Evolutionary conservation across 768 basidiomycete species (phyloP).

Genomic region (Suillus spraguei): DNA sequence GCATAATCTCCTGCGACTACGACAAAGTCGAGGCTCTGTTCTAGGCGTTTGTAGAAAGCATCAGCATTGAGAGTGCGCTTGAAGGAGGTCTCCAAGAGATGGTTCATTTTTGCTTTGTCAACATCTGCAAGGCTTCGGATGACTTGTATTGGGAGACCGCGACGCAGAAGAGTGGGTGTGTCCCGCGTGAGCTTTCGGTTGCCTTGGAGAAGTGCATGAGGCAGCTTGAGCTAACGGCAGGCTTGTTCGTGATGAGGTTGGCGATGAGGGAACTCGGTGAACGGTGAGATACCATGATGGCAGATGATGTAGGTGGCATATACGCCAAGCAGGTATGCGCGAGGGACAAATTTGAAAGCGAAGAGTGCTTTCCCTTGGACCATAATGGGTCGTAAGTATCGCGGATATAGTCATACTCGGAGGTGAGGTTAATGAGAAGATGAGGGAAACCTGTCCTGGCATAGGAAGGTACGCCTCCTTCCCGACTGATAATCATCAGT

Average conservation of each 20-base stretch:
- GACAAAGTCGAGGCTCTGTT: slow-evolving; percentile 81
- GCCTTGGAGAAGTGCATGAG: slow-evolving; percentile 88
- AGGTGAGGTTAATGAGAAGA: slow-evolving; percentile 90
- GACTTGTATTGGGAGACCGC: slow-evolving; percentile 86
- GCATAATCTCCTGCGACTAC: slow-evolving; percentile 95
- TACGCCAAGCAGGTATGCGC: slow-evolving; percentile 85
- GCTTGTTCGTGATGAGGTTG: slow-evolving; percentile 98
- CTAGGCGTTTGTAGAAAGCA: slow-evolving; percentile 80
- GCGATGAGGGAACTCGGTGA: slow-evolving; percentile 94
- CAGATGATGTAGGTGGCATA: slow-evolving; percentile 94
- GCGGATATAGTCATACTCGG: slow-evolving; percentile 84
- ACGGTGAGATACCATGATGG: slow-evolving; percentile 96
- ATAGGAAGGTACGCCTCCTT: slow-evolving; percentile 97
- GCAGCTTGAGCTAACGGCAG: slow-evolving; percentile 93
- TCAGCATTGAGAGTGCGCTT: slow-evolving; percentile 66
- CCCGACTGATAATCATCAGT: slow-evolving; percentile 95
- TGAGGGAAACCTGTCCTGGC: slow-evolving; percentile 94
- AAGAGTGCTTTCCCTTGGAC: slow-evolving; percentile 77
- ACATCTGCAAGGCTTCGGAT: slow-evolving; percentile 69
- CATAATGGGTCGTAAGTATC: slow-evolving; percentile 82
- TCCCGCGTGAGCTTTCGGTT: slow-evolving; percentile 84
- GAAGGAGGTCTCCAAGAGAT: slow-evolving; percentile 90
- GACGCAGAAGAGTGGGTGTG: slow-evolving; percentile 91
- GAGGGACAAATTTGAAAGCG: slow-evolving; percentile 83
- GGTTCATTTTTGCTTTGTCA: slow-evolving; percentile 72